These are phyloP conservation scores for Xylariaceae sp. DNA, from an alignment of 2,329 filamentous ascomycete genomes.

Conservation along the genomic window DNA sequence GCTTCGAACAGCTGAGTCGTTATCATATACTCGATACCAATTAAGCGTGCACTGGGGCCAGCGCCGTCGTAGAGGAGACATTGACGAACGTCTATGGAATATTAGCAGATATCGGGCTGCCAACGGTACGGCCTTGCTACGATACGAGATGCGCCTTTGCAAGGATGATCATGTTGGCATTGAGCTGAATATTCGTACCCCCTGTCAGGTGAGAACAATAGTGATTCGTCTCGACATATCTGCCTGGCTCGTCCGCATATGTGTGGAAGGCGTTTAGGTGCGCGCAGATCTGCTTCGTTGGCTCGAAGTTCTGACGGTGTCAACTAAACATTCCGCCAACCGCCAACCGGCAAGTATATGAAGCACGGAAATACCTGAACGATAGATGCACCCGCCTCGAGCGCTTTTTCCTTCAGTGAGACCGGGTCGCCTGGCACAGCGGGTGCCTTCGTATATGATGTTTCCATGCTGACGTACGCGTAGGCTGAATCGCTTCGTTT, in stretches of 20 bases:
- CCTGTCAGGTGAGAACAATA: slow-evolving; percentile 76
- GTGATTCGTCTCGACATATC: slow-evolving; percentile 74
- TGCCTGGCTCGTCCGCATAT: slow-evolving; percentile 67
- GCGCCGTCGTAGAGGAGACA: slow-evolving; percentile 79
- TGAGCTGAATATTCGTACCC: slow-evolving; percentile 37
- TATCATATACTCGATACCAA: slow-evolving; percentile 88
- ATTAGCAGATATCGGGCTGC: slow-evolving; percentile 1
- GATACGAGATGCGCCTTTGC: background rate
- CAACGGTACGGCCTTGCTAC: background rate
- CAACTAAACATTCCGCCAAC: background rate
- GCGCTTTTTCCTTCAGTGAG: slow-evolving; percentile 51
- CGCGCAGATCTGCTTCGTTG: slow-evolving; percentile 71
- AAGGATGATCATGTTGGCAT: background rate
- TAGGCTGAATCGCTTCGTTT: background rate
- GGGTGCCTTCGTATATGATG: slow-evolving; percentile 18
- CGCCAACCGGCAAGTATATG: background rate
- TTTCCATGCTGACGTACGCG: slow-evolving; percentile 4
- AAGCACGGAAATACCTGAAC: slow-evolving; percentile 46
- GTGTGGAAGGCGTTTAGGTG: slow-evolving; percentile 85
- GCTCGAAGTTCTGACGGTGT: slow-evolving; percentile 56
- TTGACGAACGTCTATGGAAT: slow-evolving; percentile 63
- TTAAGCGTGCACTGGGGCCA: slow-evolving; percentile 62
- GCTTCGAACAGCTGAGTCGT: slow-evolving; percentile 63
- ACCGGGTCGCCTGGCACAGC: slow-evolving; percentile 46
- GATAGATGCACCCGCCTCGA: slow-evolving; percentile 58